Evolutionary conservation across 345 rosid species (phyloP), one percentile per base, ranked within the genome.

Genomic region (Aquilaria malaccensis): DNA sequence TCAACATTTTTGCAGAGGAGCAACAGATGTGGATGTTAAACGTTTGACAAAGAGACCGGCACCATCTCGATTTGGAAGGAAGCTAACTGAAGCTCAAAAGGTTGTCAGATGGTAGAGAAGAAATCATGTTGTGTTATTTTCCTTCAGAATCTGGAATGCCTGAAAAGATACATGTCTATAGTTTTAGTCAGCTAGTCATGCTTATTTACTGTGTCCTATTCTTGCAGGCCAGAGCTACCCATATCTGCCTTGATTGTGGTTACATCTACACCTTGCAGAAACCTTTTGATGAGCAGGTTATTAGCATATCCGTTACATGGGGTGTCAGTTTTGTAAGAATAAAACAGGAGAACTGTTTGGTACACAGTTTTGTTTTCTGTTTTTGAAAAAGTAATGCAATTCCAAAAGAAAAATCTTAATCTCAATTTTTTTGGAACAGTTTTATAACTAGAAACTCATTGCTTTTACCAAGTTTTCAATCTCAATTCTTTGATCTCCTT

Each of bases 161-260:
- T 51, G 9, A 14, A 51, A 6, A 11, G 14, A 13, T 13, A 51
- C 29, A 51, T 51, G 15, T 51, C 13, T 51, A 12, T 2, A 2
- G 22, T 12, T 51, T 51, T n/a, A 51, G 2, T 2, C 14, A 51
- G 2, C 3, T 51, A n/a, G 54, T 13, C n/a, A 13, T 51, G 29
- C 9, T 51, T 51, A 51, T 51, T 13, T 51, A 2, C 7, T 2
- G 43, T 37, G 7, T 3, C 4, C 43, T 4, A 37, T n/a, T 76
- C 62, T 70, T 70, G 77, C 89, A 92, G 98, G 80, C 85, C 45
- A 83, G 82, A 76, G 97, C 98, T 62, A 82, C 94, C 61, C 98
- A 93, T 83, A 93, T 89, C 56, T 93, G 98, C 75, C 76, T 93
- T 46, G 98, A 93, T 64, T 93, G 98, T 69, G 98, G 98, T 71